Percentiles rank a stretch among this genome's conserved stretches.
Evolutionary conservation across 306 rosid genomes (phyloP).

Genomic region (Abrus pulchellus): DNA sequence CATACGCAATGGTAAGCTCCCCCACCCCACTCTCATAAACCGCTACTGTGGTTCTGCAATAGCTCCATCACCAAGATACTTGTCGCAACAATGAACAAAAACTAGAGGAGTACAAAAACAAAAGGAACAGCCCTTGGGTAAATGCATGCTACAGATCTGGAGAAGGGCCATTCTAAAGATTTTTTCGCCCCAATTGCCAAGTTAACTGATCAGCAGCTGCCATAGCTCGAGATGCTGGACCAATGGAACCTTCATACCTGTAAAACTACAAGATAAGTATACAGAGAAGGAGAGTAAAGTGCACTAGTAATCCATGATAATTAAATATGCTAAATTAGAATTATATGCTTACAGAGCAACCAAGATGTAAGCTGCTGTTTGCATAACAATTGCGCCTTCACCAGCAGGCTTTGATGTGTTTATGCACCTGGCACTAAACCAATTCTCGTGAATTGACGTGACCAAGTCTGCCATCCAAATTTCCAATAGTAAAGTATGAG

Average conservation of each 20-base stretch:
- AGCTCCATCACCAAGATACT: conserved; percentile 66
- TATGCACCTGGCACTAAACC: conserved; percentile 94
- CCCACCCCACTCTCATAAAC: conserved; percentile 66
- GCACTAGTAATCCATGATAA: neutral
- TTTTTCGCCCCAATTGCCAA: conserved; percentile 75
- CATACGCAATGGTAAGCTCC: conserved; percentile 41
- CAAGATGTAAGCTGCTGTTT: conserved; percentile 81
- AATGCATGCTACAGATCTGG: conserved; percentile 27
- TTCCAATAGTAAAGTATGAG: conserved; percentile 43
- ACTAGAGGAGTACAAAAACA: neutral
- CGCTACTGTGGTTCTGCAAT: conserved; percentile 68
- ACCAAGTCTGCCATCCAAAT: conserved; percentile 76
- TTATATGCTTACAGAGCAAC: conserved; percentile 78
- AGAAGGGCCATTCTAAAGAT: conserved; percentile 54
- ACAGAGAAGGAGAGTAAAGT: conserved; percentile 5
- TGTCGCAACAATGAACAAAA: conserved; percentile 57
- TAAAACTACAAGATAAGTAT: conserved; percentile 30
- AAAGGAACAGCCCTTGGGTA: neutral
- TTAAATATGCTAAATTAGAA: conserved; percentile 21
- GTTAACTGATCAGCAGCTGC: conserved; percentile 83
- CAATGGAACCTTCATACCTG: conserved; percentile 95
- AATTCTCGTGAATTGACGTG: conserved; percentile 88
- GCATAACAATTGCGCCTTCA: conserved; percentile 89
- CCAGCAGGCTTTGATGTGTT: conserved; percentile 93
- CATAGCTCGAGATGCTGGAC: conserved; percentile 97